Evolutionary conservation across 2,329 filamentous ascomycete genomes (phyloP).

Genomic region (Chrysoporthe puriensis): DNA sequence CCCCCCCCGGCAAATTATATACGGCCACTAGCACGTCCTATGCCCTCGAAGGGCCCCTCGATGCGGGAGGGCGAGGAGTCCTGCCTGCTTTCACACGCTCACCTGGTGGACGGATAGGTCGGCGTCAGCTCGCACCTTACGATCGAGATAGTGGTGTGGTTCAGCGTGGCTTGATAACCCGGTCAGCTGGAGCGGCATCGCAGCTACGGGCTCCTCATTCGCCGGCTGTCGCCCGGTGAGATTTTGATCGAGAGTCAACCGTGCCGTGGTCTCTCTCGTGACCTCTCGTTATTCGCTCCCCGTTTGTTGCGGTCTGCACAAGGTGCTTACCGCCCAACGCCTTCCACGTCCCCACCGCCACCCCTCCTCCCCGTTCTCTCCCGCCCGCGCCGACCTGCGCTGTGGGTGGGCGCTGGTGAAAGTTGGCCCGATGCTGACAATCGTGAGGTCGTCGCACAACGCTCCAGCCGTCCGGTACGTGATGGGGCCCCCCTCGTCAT

Average conservation of each 20-base stretch:
- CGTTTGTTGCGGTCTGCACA: neutral
- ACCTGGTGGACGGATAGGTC: too few species aligned
- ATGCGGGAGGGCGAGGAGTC: neutral
- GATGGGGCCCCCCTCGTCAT: neutral
- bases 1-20: neutral
- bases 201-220: neutral
- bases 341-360: neutral
- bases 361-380: neutral
- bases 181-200: constrained; percentile 5
- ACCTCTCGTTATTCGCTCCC: neutral
- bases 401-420: neutral
- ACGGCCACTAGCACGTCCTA: too few species aligned
- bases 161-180: constrained; percentile 6
- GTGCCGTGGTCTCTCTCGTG: neutral
- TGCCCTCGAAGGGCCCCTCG: too few species aligned
- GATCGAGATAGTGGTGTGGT: constrained; percentile 1
- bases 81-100: neutral
- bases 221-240: neutral
- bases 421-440: constrained; percentile 7
- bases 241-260: neutral
- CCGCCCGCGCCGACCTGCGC: neutral
- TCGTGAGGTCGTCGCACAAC: neutral
- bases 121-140: neutral
- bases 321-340: neutral
- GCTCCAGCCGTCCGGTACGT: neutral